A percentile compares a stretch with the other conserved stretches of the same genome.
Evolutionary conservation across 306 rosid species (phyloP).

Genomic region (Dalbergia oliveri): DNA sequence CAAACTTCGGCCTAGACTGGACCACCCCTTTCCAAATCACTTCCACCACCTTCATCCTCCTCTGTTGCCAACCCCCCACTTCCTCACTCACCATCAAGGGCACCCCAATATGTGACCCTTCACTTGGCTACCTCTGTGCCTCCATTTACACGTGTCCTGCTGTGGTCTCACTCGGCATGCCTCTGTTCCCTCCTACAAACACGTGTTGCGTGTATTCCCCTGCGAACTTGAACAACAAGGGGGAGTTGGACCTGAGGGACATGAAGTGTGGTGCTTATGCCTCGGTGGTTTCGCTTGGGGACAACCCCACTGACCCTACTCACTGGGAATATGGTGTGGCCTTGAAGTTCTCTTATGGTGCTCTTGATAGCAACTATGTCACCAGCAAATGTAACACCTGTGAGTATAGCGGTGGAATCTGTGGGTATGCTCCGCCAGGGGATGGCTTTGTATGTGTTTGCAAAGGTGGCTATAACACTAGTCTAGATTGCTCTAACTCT

Average conservation of each 20-base stretch:
- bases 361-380: constrained; percentile 49
- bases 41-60: constrained; percentile 73
- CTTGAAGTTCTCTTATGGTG: constrained; percentile 56
- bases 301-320: constrained; percentile 60
- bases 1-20: constrained; percentile 68
- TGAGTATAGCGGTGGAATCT: constrained; percentile 69
- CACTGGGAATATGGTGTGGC: constrained; percentile 70
- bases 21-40: constrained; percentile 66
- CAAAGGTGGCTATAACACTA: constrained; percentile 60
- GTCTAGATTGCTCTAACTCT: constrained; percentile 54
- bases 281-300: constrained; percentile 61
- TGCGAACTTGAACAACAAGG: constrained; percentile 56
- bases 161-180: constrained; percentile 55
- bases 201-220: constrained; percentile 77
- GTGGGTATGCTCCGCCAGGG: constrained; percentile 60
- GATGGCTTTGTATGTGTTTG: constrained; percentile 68
- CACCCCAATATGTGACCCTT: constrained; percentile 61
- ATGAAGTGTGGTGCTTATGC: constrained; percentile 57
- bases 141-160: constrained; percentile 70
- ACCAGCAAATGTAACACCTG: constrained; percentile 59
- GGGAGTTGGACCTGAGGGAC: constrained; percentile 55
- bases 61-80: constrained; percentile 60
- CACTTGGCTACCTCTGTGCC: constrained; percentile 66
- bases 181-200: constrained; percentile 64
- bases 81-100: constrained; percentile 50